Base-by-base conservation (phyloP, 768 basidiomycete genomes). In the Chlorophyllum brunneum region DNA sequence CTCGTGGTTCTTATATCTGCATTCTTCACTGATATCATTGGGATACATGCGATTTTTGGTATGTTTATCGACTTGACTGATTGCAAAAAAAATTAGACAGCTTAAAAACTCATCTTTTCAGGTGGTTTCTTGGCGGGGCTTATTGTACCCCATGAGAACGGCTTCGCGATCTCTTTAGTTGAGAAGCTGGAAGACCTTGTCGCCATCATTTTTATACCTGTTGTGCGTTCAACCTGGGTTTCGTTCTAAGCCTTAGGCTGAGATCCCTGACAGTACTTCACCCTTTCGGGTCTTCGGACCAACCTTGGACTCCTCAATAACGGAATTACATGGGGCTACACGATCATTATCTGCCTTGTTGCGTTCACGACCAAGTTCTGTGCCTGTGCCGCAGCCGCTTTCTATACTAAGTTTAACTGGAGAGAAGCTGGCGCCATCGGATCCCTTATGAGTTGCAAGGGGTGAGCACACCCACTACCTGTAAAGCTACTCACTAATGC, bases 151-250 rank as follows among this genome's bases (percentile, higher is more conserved):
- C 83, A 88, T 54, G 83, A 90, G 31, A 86, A 88, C 53, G 90
- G 90, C 0, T 90, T 83, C 62, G 87, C 83, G 5, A 88, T 92
- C 51, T 77, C 86, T 0, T 62, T 95, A 13, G 85, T 89, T 0
- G 89, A 92, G 59, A 94, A 88, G 66, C 67, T 94, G 23, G 93
- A 97, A 67, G 93, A 95, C 72, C 69, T 94, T n/a, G 83, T 93
- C 7, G 69, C 78, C 3, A 81, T 91, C 54, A 62, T 91, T 3
- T 81, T 92, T 62, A 60, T 94, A 27, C 91, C 91, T 5, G 73
- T 92, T 52, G 88, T 90, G 63, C 54, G 86, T 67, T 13, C 54
- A 30, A n/a, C n/a, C n/a, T n/a, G n/a, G 5, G 49, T 18, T 13
- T 30, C n/a, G 4, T 23, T 16, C 16, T 31, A 20, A 20, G 8